Conservation (phyloP, 2,329 filamentous ascomycete genomes). For the Claviceps arundinis region DNA sequence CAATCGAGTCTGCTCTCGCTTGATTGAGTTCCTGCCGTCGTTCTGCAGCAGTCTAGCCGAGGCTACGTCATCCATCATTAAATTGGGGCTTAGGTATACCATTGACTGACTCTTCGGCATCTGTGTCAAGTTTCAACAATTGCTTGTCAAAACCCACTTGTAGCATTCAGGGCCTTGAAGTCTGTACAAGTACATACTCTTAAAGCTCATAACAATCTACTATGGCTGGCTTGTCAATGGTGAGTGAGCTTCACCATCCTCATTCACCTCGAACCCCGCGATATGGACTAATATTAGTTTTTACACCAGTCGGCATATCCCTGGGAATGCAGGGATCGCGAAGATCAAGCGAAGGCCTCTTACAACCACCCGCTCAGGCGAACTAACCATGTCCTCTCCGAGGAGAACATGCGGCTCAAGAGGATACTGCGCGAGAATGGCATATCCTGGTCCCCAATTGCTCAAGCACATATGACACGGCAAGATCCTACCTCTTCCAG, state of each 20-base stretch:
- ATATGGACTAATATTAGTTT: neutral
- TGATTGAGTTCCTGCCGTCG: neutral
- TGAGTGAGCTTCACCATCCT: neutral
- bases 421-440: constrained; percentile 37
- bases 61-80: neutral
- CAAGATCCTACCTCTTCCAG: constrained; percentile 20
- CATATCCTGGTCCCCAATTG: constrained; percentile 34
- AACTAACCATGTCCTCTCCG: constrained; percentile 29
- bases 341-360: constrained; percentile 33
- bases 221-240: neutral
- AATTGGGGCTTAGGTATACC: neutral
- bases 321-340: constrained; percentile 39
- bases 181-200: neutral
- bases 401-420: constrained; percentile 38
- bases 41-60: neutral
- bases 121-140: neutral
- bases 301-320: constrained; percentile 21
- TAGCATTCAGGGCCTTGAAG: neutral
- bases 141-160: neutral
- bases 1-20: neutral
- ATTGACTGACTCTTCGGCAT: neutral
- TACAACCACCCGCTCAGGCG: constrained; percentile 36
- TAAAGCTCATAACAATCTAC: neutral
- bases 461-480: constrained; percentile 20
- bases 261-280: neutral